These are phyloP conservation scores for Strobilomyces dryophilus DNA, from an alignment of 768 basidiomycete genomes.

Conservation along the genomic window DNA sequence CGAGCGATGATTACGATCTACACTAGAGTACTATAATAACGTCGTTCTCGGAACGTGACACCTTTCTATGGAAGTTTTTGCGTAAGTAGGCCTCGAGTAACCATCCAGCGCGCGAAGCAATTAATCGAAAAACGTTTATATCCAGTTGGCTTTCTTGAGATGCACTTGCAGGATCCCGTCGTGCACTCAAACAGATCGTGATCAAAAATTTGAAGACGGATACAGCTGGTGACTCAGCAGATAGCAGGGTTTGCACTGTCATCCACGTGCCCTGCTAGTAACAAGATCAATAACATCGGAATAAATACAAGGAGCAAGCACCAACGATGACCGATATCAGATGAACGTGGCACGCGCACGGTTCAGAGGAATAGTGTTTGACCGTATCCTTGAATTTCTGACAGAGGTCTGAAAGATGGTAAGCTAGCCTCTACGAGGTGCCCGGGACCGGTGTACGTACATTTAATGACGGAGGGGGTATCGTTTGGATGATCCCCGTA, in stretches of 20 bases:
- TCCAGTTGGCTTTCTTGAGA: too few relatives aligned
- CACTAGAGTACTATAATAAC: too few relatives aligned
- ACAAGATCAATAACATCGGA: not conserved
- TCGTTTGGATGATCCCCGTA: constrained; percentile 61
- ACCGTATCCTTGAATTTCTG: constrained; percentile 19
- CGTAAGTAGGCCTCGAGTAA: too few relatives aligned
- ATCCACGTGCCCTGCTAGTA: constrained; percentile 52
- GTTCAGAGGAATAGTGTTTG: constrained; percentile 29
- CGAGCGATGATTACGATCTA: too few relatives aligned
- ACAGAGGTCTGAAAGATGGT: constrained; percentile 47
- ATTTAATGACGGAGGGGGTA: constrained; percentile 54
- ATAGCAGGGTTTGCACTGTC: constrained; percentile 56
- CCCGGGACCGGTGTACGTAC: constrained; percentile 30
- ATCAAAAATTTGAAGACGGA: not conserved
- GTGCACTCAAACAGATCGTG: too few relatives aligned
- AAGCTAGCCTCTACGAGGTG: not conserved
- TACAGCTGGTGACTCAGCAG: constrained; percentile 33
- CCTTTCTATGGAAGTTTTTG: too few relatives aligned
- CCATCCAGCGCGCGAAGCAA: too few relatives aligned
- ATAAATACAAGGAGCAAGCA: not conserved
- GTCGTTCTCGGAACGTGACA: too few relatives aligned
- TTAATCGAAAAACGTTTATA: too few relatives aligned
- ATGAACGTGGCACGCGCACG: constrained; percentile 58
- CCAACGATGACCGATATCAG: constrained; percentile 65
- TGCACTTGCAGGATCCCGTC: too few relatives aligned